Percentiles rank a stretch among this genome's conserved stretches.
phyloP scores from a whole-genome alignment of 192 early-diverging fungal genomes.

The Neocallimastix lanati region DNA sequence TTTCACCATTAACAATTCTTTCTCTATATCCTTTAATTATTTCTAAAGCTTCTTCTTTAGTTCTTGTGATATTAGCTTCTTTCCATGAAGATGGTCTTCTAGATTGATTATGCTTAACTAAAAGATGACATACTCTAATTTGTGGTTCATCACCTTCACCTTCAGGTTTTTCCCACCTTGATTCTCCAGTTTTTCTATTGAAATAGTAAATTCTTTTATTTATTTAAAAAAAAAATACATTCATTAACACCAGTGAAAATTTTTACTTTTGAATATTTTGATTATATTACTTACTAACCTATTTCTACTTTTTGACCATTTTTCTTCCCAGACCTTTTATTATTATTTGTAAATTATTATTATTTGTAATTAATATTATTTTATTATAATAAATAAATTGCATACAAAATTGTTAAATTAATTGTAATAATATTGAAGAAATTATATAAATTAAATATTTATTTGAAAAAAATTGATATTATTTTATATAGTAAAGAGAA shows the following conservation, averaged over 20 bases:
- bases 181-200: slow-evolving; percentile 51
- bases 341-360: too few species aligned
- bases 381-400: too few species aligned
- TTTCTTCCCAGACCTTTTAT: background rate
- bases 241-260: too few species aligned
- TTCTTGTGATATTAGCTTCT: slow-evolving; percentile 65
- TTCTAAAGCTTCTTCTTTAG: slow-evolving; percentile 72
- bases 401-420: too few species aligned
- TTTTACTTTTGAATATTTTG: too few species aligned
- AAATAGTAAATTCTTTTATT: slow-evolving; percentile 67
- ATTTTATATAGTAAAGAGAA: too few species aligned
- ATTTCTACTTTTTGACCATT: background rate
- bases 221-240: too few species aligned
- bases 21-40: slow-evolving; percentile 44
- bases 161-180: slow-evolving; percentile 55
- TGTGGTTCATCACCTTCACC: slow-evolving; percentile 2
- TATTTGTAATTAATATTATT: too few species aligned
- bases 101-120: slow-evolving; percentile 75
- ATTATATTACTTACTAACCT: background rate
- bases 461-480: too few species aligned
- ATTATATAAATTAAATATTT: too few species aligned
- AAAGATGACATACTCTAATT: slow-evolving; percentile 70
- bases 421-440: too few species aligned
- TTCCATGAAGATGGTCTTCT: slow-evolving; percentile 81
- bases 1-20: slow-evolving; percentile 41